A percentile compares a stretch with the other conserved stretches of the same genome.
Conservation (phyloP, 2,329 filamentous ascomycete genomes). For the Aspergillus cejpii region DNA sequence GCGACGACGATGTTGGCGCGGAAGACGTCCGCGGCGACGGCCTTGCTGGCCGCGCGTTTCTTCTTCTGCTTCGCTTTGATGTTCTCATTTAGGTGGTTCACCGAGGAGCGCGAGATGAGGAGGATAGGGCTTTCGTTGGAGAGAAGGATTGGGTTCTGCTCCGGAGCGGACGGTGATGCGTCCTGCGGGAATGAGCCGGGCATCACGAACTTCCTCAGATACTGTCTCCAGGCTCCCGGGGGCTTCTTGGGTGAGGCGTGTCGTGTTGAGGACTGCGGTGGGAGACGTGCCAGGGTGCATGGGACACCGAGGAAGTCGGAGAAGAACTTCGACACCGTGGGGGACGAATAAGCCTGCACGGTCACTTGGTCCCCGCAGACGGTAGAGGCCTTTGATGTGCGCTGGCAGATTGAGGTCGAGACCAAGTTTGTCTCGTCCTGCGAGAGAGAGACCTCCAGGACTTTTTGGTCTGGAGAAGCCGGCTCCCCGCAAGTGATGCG, state of each 20-base stretch:
- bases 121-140: slow-evolving; percentile 94
- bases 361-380: slow-evolving; percentile 78
- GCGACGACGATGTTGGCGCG: slow-evolving; percentile 79
- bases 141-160: slow-evolving; percentile 57
- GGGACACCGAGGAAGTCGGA: slow-evolving; percentile 66
- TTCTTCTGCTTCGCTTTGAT: slow-evolving; percentile 56
- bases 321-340: slow-evolving; percentile 68
- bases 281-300: slow-evolving; percentile 78
- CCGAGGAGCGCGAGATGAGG: slow-evolving; percentile 70
- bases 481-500: slow-evolving; percentile 46
- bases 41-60: slow-evolving; percentile 39
- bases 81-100: slow-evolving; percentile 67
- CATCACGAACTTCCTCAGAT: slow-evolving; percentile 30
- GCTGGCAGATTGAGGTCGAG: slow-evolving; percentile 55
- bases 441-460: slow-evolving; percentile 34
- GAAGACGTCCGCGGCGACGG: slow-evolving; percentile 68
- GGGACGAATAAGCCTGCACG: slow-evolving; percentile 62
- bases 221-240: slow-evolving; percentile 24
- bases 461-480: slow-evolving; percentile 25
- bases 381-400: slow-evolving; percentile 48
- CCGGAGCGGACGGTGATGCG: slow-evolving; percentile 48
- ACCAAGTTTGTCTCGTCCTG: slow-evolving; percentile 45
- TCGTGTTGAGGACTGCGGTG: slow-evolving; percentile 59
- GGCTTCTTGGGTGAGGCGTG: slow-evolving; percentile 66
- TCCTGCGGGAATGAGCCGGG: slow-evolving; percentile 50